These are phyloP conservation scores for Kockovaella imperatae DNA, from an alignment of 768 basidiomycete genomes.

Conservation along the genomic window DNA sequence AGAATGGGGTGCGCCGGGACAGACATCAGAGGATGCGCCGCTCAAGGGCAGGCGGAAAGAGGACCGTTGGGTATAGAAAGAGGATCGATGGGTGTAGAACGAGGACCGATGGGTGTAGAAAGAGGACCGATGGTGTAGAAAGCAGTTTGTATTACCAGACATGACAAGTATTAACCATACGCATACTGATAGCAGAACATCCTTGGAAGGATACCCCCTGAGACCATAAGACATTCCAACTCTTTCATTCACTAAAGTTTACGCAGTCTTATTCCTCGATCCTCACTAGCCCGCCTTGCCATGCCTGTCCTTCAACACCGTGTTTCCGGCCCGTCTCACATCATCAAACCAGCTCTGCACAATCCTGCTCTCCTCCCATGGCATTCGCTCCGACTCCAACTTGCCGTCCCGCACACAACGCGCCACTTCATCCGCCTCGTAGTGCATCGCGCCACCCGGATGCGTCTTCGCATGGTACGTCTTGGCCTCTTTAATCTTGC, in stretches of 20 bases:
- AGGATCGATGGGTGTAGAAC: too few species aligned
- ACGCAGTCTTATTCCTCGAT: too few species aligned
- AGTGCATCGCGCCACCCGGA: constrained; percentile 64
- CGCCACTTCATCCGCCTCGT: constrained; percentile 81
- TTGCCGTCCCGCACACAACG: constrained; percentile 66
- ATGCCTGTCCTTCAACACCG: constrained; percentile 47
- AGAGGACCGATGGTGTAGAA: too few species aligned
- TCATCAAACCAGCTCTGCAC: constrained; percentile 81
- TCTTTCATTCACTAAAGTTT: too few species aligned
- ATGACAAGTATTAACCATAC: too few species aligned
- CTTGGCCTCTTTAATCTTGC: constrained; percentile 55
- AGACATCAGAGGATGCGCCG: constrained; percentile 26
- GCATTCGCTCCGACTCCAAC: constrained; percentile 65
- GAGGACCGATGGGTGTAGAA: too few species aligned
- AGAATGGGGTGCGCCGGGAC: constrained; percentile 64
- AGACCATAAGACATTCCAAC: too few species aligned
- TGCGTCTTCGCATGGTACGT: constrained; percentile 45
- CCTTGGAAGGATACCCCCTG: too few species aligned
- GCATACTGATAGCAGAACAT: too few species aligned
- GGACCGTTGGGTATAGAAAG: constrained; percentile 31
- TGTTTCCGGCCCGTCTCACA: constrained; percentile 61
- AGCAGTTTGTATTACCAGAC: too few species aligned
- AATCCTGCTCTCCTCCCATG: constrained; percentile 68
- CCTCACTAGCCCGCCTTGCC: constrained; percentile 20
- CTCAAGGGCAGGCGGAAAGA: constrained; percentile 28